These are phyloP conservation scores for Luvunga scandens DNA, from an alignment of 345 rosid genomes.

Conservation along the genomic window DNA sequence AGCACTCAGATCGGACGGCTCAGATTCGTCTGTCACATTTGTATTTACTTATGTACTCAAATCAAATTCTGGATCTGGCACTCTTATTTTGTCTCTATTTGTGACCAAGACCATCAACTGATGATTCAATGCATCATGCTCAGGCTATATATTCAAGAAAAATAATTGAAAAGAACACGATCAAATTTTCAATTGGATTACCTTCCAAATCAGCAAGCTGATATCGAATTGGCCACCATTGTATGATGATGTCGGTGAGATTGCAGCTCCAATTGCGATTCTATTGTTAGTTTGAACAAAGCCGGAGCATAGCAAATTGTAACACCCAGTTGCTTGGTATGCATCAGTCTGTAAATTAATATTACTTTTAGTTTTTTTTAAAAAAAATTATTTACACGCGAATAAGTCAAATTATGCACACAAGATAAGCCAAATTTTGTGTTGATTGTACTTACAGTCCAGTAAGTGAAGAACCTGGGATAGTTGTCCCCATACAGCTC, in stretches of 20 bases:
- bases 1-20: constrained; percentile 11
- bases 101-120: neutral
- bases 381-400: neutral
- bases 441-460: constrained; percentile 86
- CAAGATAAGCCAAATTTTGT: constrained; percentile 1
- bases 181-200: constrained; percentile 21
- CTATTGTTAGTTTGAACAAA: constrained; percentile 83
- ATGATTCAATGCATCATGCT: neutral
- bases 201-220: constrained; percentile 96
- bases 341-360: constrained; percentile 69
- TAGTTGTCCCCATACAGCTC: constrained; percentile 90
- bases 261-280: constrained; percentile 95
- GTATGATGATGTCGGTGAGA: constrained; percentile 89
- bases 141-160: neutral
- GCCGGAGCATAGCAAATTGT: constrained; percentile 91
- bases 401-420: neutral
- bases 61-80: too few species aligned
- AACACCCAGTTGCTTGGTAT: constrained; percentile 95
- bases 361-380: neutral
- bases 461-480: constrained; percentile 96
- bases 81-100: neutral
- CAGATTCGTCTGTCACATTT: neutral
- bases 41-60: too few species aligned
- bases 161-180: neutral
- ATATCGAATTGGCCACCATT: constrained; percentile 91